A percentile compares a stretch with the other conserved stretches of the same genome.
phyloP scores from a whole-genome alignment of 495 filamentous ascomycete genomes.

The Copromyces sp. region DNA sequence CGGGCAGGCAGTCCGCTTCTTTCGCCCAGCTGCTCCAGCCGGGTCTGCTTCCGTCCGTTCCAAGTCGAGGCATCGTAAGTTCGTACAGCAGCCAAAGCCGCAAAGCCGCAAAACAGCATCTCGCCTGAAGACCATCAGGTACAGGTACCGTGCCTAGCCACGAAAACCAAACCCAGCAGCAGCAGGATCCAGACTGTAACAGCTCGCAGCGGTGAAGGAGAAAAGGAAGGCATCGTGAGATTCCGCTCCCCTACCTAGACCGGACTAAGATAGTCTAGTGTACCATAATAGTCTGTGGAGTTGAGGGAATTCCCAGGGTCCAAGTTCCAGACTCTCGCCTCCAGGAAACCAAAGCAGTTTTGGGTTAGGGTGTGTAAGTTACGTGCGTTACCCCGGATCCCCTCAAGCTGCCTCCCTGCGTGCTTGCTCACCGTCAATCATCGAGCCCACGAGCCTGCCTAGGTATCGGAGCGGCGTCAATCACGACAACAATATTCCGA shows the following conservation, averaged over 20 bases:
- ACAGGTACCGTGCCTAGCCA: neutral
- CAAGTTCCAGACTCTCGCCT: neutral
- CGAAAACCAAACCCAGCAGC: neutral
- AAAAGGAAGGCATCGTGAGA: neutral
- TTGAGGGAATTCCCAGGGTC: neutral
- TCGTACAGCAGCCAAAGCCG: neutral
- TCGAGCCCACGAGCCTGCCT: neutral
- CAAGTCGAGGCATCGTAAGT: neutral
- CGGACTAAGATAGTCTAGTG: neutral
- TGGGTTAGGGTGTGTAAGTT: neutral
- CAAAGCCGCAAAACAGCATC: neutral
- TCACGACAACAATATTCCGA: neutral
- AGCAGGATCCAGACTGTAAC: neutral
- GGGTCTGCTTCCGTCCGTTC: neutral
- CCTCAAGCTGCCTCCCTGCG: neutral
- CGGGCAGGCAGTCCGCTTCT: neutral
- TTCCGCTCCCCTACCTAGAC: neutral
- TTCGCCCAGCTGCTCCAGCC: neutral
- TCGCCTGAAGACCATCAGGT: too few relatives aligned
- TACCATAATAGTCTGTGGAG: neutral
- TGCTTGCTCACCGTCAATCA: neutral
- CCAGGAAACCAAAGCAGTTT: neutral
- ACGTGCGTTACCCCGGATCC: neutral
- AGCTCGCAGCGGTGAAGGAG: neutral
- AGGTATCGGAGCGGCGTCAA: neutral